Conservation (phyloP, 352 stramenopile species). For the Phytophthora crassamura region DNA sequence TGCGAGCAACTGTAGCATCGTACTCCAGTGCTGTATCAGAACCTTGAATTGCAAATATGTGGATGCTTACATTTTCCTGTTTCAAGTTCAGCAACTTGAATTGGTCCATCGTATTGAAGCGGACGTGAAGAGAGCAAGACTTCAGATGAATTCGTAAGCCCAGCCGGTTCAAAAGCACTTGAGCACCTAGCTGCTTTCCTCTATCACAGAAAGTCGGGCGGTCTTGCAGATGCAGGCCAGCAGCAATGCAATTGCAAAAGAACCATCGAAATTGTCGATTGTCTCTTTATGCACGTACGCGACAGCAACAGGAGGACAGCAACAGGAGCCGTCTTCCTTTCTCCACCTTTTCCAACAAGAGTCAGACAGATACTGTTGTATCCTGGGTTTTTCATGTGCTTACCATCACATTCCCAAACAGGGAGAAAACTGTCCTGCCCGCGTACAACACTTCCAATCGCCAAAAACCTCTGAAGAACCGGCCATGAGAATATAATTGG, state of each 20-base stretch:
- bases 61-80: background rate
- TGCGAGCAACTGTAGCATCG: no score
- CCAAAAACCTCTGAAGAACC: slow-evolving; percentile 8
- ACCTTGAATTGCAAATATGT: slow-evolving; percentile 6
- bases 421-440: slow-evolving; percentile 2
- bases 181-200: slow-evolving; percentile 1
- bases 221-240: slow-evolving; percentile 2
- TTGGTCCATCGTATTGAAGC: slow-evolving; percentile 19
- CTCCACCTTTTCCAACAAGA: slow-evolving; percentile 12
- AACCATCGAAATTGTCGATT: slow-evolving; percentile 19
- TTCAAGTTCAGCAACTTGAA: slow-evolving; percentile 15
- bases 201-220: slow-evolving; percentile 1
- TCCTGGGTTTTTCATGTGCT: slow-evolving; percentile 6
- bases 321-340: slow-evolving; percentile 7
- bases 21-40: no score
- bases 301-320: no score
- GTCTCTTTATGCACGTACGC: slow-evolving; percentile 7
- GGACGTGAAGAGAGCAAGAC: slow-evolving; percentile 8
- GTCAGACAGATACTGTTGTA: slow-evolving; percentile 16
- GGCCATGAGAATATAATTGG: background rate
- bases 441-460: background rate
- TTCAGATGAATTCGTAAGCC: slow-evolving; percentile 9
- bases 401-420: slow-evolving; percentile 20
- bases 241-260: slow-evolving; percentile 14
- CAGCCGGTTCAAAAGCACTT: background rate